Base-by-base conservation (phyloP, 441 rosid species). In the Omphalea diandra region DNA sequence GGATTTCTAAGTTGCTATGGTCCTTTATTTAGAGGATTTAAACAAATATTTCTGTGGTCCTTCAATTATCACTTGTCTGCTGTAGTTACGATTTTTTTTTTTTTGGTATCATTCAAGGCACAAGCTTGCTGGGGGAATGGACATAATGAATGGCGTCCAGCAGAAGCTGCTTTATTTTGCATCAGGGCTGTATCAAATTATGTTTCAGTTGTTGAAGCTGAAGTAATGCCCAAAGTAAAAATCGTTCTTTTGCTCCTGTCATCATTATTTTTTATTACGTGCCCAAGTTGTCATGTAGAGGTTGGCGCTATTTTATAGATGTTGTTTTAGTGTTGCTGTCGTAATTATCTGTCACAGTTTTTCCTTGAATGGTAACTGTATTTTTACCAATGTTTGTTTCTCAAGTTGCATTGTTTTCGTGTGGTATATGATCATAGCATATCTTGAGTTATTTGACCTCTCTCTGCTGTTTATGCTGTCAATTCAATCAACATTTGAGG, bases 131-230 rank as follows among this genome's bases (percentile, higher is more conserved):
- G 89, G 84, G 95, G 90, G 75, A 89, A 81, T 79, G 85, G 83
- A 52, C 80, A 76, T 33, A 87, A 69, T 53, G 87, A 93, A 74
- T 93, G 99, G 97, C 97, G 86, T 80, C 95, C 93, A 9, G 95
- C 97, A 72, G 99, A 95, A 88, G 99, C 99, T 86, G 90, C 93
- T 71, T 83, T 95, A 80, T 95, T 90, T 83, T 95, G 99, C 81
- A 89, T 95, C 74, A 85, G 94, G 76, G 97, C 97, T 69, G 85
- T 93, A 83, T 91, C 99, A 63, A 86, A 76, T 71, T 90, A 91
- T 74, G 99, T 95, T 63, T 89, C 99, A 56, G 80, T 71, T 63
- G 81, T 70, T 75, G 99, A 95, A 85, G 83, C 83, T 67, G 96
- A 91, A 78, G 93, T 89, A 65, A 87, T 95, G 99, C 98, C 99